Evolutionary conservation across 2,329 filamentous ascomycete genomes (phyloP).

Genomic region (Aspergillus oerlinghausenensis): DNA sequence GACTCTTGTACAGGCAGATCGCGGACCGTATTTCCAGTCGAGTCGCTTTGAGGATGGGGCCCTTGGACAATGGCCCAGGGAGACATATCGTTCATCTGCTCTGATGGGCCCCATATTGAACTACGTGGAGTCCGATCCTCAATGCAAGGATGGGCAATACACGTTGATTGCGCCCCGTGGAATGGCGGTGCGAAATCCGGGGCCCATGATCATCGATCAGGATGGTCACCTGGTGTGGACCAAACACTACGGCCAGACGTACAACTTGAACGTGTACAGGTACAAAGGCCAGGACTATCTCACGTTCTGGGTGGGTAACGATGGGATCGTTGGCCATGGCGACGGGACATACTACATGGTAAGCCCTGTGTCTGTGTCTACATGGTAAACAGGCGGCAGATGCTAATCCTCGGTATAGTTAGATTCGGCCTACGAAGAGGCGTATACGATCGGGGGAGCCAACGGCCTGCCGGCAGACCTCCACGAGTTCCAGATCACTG

Average conservation of each 20-base stretch:
- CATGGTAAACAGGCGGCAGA: neutral
- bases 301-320: constrained; percentile 49
- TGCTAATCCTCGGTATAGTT: constrained; percentile 15
- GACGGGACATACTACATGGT: constrained; percentile 47
- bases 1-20: constrained; percentile 5
- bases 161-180: constrained; percentile 41
- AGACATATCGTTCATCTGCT: constrained; percentile 21
- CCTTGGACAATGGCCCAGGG: constrained; percentile 22
- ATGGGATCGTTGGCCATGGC: constrained; percentile 43
- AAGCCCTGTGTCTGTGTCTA: neutral
- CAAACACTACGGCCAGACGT: constrained; percentile 35
- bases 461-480: constrained; percentile 36
- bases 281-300: constrained; percentile 44
- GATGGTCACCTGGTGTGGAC: constrained; percentile 46
- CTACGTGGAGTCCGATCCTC: constrained; percentile 17
- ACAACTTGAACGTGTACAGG: constrained; percentile 44
- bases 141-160: constrained; percentile 38
- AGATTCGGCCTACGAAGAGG: constrained; percentile 30
- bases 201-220: constrained; percentile 44
- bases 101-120: constrained; percentile 23
- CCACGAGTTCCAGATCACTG: constrained; percentile 44
- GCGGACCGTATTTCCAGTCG: constrained; percentile 13
- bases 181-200: constrained; percentile 26
- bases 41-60: constrained; percentile 16
- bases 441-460: constrained; percentile 35